phyloP scores from a whole-genome alignment of 345 rosid species.

The Bruguiera parviflora region DNA sequence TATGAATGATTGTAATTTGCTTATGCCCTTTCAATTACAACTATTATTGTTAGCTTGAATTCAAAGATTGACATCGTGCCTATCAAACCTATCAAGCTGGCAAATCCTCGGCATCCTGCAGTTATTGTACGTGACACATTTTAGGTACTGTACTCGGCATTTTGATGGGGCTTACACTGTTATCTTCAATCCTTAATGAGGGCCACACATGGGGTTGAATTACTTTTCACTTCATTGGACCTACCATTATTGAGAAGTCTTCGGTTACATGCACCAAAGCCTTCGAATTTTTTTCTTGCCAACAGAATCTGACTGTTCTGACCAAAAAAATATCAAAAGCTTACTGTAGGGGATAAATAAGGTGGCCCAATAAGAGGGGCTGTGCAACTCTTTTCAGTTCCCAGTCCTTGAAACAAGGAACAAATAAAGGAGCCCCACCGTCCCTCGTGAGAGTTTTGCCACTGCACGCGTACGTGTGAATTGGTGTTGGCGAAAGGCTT shows the following conservation, averaged over 20 bases:
- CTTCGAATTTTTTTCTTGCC: not conserved
- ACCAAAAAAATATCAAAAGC: too few species aligned
- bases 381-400: not conserved
- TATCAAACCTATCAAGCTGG: too few species aligned
- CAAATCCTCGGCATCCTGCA: not conserved
- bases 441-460: not conserved
- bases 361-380: not conserved
- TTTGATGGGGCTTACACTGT: not conserved
- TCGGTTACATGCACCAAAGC: slow-evolving; percentile 14
- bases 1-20: too few species aligned
- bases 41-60: too few species aligned
- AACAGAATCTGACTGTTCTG: too few species aligned
- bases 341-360: not conserved
- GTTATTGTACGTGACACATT: not conserved
- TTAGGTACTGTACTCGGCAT: not conserved
- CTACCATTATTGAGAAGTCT: slow-evolving; percentile 21
- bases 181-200: not conserved
- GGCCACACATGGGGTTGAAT: not conserved
- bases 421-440: not conserved
- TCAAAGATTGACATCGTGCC: too few species aligned
- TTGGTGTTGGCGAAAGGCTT: slow-evolving; percentile 19
- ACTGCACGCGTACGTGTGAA: slow-evolving; percentile 24
- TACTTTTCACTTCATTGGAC: slow-evolving; percentile 25
- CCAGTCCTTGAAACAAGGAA: not conserved
- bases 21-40: too few species aligned